Percentiles rank a stretch among this genome's conserved stretches.
These are phyloP conservation scores for Solanum arcanum DNA, from an alignment of 257 asterid species.

Conservation along the genomic window DNA sequence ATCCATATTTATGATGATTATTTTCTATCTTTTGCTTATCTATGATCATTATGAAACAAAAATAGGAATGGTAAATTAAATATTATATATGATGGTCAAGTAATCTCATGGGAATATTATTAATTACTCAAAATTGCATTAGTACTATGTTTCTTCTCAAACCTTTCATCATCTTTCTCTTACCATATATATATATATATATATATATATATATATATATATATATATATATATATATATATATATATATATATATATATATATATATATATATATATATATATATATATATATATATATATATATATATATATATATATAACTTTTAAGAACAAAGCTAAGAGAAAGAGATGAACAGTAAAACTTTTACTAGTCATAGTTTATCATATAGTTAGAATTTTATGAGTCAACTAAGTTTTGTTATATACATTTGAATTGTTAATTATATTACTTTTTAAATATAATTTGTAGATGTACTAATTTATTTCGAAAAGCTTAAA, in stretches of 20 bases:
- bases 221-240: not conserved
- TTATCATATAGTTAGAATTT: no score
- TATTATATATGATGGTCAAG: not conserved
- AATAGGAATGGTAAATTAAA: not conserved
- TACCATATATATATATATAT: not conserved
- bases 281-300: not conserved
- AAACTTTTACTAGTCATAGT: no score
- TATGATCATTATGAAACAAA: not conserved
- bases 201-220: not conserved
- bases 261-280: not conserved
- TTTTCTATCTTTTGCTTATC: not conserved
- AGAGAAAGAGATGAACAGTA: no score
- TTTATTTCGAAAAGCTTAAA: no score
- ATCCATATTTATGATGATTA: constrained; percentile 34
- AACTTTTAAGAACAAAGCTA: no score
- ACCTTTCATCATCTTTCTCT: not conserved
- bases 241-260: not conserved
- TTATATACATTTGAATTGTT: no score
- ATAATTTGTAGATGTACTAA: no score
- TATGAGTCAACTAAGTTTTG: no score
- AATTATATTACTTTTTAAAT: no score
- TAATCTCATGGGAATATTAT: not conserved
- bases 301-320: no score
- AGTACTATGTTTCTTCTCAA: not conserved
- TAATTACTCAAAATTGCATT: not conserved